Base-by-base conservation (phyloP, 192 early-diverging fungal species). In the Chytriomyces confervae region DNA sequence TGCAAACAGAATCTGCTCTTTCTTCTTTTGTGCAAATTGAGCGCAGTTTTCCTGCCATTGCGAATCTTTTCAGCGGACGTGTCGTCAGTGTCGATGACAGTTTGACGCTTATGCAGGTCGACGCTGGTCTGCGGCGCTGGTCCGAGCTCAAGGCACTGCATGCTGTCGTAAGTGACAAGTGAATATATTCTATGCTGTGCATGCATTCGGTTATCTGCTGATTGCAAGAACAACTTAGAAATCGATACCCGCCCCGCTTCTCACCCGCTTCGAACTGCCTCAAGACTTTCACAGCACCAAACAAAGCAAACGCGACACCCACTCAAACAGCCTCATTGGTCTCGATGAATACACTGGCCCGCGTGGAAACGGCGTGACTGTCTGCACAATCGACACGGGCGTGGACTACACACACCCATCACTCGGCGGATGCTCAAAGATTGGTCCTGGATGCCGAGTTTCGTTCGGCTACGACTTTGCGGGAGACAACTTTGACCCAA, bases 91-190 rank as follows among this genome's bases (percentile, higher is more conserved):
- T 36, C 36, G 36, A 36, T 36, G 36, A 36, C 36, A 2, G 36
- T 36, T 36, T 36, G 36, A 36, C 36, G 36, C 36, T 36, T 1
- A 36, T 36, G 36, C 36, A 36, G 36, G 36, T 36, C 36, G 36
- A 36, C 1, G 36, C 36, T 36, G 36, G 36, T 36, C 36, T 36
- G 36, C 3, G 36, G 0, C 3, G 36, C 36, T 36, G 36, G 36
- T 3, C 36, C 36, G 36, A 36, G 36, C 4, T 36, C 36, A 36
- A 36, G 36, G 36, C 53, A 57, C 20, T n/a, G 20, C 3, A 57
- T n/a, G 94, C 93, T 61, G 74, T 94, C 50, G 88, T 97, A 47
- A 89, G 36, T 36, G 4, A 36, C 4, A 36, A 36, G 36, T 36
- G 36, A 36, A 36, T 36, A 36, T 36, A 36, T 36, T 36, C 36